These are phyloP conservation scores for Trichophyton benhamiae DNA, from an alignment of 2,329 filamentous ascomycete genomes.

Conservation along the genomic window DNA sequence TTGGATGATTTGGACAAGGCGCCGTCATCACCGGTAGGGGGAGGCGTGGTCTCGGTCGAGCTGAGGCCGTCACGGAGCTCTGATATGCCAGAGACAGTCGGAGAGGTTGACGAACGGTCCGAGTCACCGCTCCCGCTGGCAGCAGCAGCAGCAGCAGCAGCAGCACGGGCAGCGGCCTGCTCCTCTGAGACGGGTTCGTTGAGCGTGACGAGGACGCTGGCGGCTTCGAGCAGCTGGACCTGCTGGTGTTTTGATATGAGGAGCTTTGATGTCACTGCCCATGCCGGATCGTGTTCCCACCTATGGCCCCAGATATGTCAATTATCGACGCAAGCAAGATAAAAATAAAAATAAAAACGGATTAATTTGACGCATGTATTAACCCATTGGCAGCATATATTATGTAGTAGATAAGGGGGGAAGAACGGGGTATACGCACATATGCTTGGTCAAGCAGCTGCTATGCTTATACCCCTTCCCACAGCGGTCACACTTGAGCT, in stretches of 20 bases:
- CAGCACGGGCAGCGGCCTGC: conserved; percentile 49
- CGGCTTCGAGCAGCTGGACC: conserved; percentile 91
- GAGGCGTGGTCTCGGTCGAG: conserved; percentile 86
- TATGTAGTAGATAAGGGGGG: conserved; percentile 13
- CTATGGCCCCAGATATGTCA: conserved; percentile 42
- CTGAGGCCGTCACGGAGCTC: conserved; percentile 61
- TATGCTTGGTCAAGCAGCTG: conserved; percentile 99
- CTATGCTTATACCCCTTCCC: conserved; percentile 99
- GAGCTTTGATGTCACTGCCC: conserved; percentile 92
- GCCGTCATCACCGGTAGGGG: conserved; percentile 59
- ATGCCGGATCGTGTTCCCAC: conserved; percentile 98
- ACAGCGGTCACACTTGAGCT: conserved; percentile 93
- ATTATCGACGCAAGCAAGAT: conserved; percentile 5
- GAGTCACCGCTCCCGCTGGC: conserved; percentile 51
- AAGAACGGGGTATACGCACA: conserved; percentile 62
- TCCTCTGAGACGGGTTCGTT: conserved; percentile 55
- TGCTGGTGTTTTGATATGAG: conserved; percentile 99
- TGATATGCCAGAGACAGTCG: conserved; percentile 67
- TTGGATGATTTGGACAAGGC: conserved; percentile 37
- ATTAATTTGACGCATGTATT: too few species aligned
- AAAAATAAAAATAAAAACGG: too few species aligned
- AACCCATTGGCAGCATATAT: too few species aligned
- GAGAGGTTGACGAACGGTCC: conserved; percentile 71
- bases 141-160: conserved; percentile 34
- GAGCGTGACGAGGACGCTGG: conserved; percentile 92